These are phyloP conservation scores for Neocatenulostroma microsporum DNA, from an alignment of 2,329 filamentous ascomycete genomes.

Conservation along the genomic window DNA sequence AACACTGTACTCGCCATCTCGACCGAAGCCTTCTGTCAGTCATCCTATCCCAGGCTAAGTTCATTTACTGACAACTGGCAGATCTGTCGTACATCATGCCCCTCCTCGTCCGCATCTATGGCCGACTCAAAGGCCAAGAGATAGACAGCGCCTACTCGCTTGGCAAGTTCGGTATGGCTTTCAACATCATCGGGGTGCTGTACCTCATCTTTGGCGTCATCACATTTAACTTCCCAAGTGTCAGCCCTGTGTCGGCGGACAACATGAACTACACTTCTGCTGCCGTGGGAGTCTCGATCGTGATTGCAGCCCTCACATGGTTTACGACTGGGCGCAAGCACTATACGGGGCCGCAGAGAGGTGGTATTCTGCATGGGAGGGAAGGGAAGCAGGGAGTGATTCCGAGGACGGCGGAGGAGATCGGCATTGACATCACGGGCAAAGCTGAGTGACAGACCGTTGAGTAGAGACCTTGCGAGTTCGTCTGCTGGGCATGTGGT, in stretches of 20 bases:
- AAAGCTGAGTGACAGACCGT: too few relatives aligned
- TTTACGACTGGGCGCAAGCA: conserved; percentile 40
- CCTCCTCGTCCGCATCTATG: conserved; percentile 42
- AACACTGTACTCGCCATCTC: conserved; percentile 26
- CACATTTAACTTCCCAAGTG: conserved; percentile 39
- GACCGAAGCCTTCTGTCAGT: conserved; percentile 44
- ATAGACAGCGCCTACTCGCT: conserved; percentile 38
- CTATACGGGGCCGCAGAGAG: conserved; percentile 42
- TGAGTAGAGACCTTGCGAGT: too few relatives aligned
- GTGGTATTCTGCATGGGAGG: not conserved
- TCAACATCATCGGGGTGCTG: conserved; percentile 41
- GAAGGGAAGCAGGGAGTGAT: too few relatives aligned
- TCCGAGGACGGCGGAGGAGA: too few relatives aligned
- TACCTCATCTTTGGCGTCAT: conserved; percentile 53
- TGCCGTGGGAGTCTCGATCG: conserved; percentile 45
- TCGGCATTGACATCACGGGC: too few relatives aligned
- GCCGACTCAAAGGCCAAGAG: conserved; percentile 37
- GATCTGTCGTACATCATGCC: conserved; percentile 49
- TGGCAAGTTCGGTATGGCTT: conserved; percentile 33
- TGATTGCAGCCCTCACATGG: conserved; percentile 44
- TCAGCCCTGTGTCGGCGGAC: conserved; percentile 26
- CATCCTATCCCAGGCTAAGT: not conserved
- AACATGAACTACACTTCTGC: conserved; percentile 51
- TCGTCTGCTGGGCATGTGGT: too few relatives aligned
- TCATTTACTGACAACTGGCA: not conserved